Conservation (phyloP, 805 yeast genomes). For the Wickerhamomyces tratensis region DNA sequence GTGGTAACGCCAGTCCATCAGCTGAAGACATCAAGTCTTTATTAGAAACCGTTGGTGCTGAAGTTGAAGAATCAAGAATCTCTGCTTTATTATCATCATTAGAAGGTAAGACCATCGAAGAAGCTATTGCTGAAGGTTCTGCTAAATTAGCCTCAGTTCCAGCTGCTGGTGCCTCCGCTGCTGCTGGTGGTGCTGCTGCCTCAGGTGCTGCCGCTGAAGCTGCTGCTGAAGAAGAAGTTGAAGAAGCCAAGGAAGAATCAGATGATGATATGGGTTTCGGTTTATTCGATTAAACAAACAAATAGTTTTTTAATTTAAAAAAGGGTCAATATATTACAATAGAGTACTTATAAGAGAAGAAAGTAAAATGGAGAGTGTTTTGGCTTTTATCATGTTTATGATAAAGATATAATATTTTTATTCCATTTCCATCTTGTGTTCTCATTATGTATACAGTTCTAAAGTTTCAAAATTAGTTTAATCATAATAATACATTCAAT, state of each 20-base stretch:
- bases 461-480: too few relatives aligned
- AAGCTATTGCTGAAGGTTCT: slow-evolving; percentile 73
- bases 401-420: too few relatives aligned
- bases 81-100: slow-evolving; percentile 61
- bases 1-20: slow-evolving; percentile 79
- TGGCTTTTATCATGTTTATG: too few relatives aligned
- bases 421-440: too few relatives aligned
- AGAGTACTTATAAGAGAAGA: too few relatives aligned
- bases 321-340: too few relatives aligned
- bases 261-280: slow-evolving; percentile 77
- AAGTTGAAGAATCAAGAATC: slow-evolving; percentile 71
- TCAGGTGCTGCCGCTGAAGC: slow-evolving; percentile 44
- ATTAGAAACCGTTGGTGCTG: slow-evolving; percentile 69
- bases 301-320: background rate
- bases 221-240: slow-evolving; percentile 49
- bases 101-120: slow-evolving; percentile 66
- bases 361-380: too few relatives aligned
- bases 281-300: slow-evolving; percentile 43
- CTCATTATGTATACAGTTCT: too few relatives aligned
- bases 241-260: slow-evolving; percentile 38
- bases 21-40: slow-evolving; percentile 67
- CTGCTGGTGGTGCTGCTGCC: slow-evolving; percentile 46
- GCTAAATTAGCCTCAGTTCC: slow-evolving; percentile 76
- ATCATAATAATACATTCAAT: too few relatives aligned
- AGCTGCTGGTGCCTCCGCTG: slow-evolving; percentile 72